phyloP scores from a whole-genome alignment of 2,329 filamentous ascomycete genomes.

The Trichoderma lentiforme region DNA sequence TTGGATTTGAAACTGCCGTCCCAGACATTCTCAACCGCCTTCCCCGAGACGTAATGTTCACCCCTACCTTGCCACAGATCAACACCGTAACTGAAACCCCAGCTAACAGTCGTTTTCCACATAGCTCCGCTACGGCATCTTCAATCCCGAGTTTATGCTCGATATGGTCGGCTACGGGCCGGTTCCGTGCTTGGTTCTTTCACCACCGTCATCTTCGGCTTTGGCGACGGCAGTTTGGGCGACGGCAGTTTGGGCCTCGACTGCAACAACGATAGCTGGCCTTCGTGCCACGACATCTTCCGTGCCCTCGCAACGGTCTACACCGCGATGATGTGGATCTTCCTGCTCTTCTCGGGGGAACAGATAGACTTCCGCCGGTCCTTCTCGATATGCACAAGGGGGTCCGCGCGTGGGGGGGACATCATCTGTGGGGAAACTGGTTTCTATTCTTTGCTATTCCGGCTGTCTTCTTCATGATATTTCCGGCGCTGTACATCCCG shows the following conservation, averaged over 20 bases:
- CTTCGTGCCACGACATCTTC: constrained; percentile 56
- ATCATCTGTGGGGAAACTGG: constrained; percentile 52
- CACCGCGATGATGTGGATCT: constrained; percentile 65
- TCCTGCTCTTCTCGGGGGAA: constrained; percentile 67
- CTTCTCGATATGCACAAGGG: constrained; percentile 54
- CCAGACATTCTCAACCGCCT: constrained; percentile 65
- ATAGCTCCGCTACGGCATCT: constrained; percentile 51
- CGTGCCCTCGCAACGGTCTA: constrained; percentile 64
- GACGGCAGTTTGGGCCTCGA: too few relatives aligned
- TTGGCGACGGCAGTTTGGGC: constrained; percentile 53
- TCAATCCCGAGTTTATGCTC: constrained; percentile 60
- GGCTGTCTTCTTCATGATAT: constrained; percentile 53
- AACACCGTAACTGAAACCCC: background rate
- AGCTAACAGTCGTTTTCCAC: background rate
- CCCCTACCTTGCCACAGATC: background rate
- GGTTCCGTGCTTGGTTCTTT: constrained; percentile 56
- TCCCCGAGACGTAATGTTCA: constrained; percentile 52
- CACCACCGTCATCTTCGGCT: constrained; percentile 55
- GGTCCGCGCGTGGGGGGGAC: constrained; percentile 49
- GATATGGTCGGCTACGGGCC: constrained; percentile 63
- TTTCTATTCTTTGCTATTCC: constrained; percentile 51
- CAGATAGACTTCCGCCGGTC: constrained; percentile 61
- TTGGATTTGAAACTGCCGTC: constrained; percentile 66
- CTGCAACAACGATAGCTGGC: constrained; percentile 54
- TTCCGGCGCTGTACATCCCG: constrained; percentile 65